Percentiles rank a stretch among this genome's conserved stretches.
Conservation (phyloP, 2,329 filamentous ascomycete genomes). For the Xenosphaeropsis pyriputrescens region DNA sequence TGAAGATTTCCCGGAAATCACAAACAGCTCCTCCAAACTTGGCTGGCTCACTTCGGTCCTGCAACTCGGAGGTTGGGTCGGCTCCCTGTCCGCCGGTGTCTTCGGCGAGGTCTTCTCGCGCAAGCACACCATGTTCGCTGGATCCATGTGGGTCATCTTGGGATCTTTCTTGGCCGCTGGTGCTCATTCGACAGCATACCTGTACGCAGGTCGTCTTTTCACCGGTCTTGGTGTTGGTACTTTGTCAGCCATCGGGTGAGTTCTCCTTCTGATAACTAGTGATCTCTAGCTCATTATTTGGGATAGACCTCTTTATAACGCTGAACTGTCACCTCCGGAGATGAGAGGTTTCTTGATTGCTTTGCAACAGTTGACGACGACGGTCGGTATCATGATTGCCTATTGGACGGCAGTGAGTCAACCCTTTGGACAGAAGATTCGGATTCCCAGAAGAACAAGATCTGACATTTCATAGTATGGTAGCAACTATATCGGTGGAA, state of each 20-base stretch:
- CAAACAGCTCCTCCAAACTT: constrained; percentile 19
- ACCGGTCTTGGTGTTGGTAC: constrained; percentile 31
- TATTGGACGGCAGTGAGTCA: constrained; percentile 20
- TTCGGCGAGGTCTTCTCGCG: constrained; percentile 35
- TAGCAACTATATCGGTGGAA: constrained; percentile 31
- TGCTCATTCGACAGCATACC: constrained; percentile 32
- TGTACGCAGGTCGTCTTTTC: constrained; percentile 29
- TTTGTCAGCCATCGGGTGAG: constrained; percentile 24
- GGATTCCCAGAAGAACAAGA: no score
- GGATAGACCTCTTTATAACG: constrained; percentile 22
- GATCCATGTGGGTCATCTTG: constrained; percentile 32
- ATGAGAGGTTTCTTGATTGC: constrained; percentile 46
- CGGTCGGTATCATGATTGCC: constrained; percentile 32
- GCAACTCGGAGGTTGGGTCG: constrained; percentile 20
- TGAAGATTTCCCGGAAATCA: constrained; percentile 19
- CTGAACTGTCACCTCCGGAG: constrained; percentile 35
- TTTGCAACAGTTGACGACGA: constrained; percentile 45
- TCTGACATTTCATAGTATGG: constrained; percentile 15
- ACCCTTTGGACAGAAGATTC: no score
- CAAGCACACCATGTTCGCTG: constrained; percentile 34
- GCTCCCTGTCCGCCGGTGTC: constrained; percentile 29
- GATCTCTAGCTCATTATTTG: constrained; percentile 14
- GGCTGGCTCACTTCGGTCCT: constrained; percentile 19
- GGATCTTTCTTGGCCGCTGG: constrained; percentile 35
- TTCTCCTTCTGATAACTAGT: not conserved